Evolutionary conservation across 2,329 filamentous ascomycete species (phyloP).

Genomic region (Diaporthe sp.): DNA sequence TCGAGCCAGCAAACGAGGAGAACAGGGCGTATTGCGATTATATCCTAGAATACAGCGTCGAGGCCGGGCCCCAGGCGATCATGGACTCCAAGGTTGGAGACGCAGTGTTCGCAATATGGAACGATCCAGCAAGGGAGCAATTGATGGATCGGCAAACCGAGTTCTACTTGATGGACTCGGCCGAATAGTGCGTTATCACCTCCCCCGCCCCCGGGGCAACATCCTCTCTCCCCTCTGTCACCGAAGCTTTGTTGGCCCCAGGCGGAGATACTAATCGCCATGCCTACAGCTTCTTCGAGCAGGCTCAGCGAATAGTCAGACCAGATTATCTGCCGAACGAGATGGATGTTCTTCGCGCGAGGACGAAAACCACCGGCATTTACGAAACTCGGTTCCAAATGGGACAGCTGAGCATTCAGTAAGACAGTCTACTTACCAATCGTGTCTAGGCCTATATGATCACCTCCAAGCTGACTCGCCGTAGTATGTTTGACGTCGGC

Average conservation of each 20-base stretch:
- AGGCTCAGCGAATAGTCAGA: conserved; percentile 86
- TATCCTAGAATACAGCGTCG: conserved; percentile 88
- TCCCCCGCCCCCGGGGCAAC: too few relatives aligned
- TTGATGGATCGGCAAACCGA: conserved; percentile 96
- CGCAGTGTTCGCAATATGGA: conserved; percentile 90
- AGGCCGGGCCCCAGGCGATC: conserved; percentile 88
- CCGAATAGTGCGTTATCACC: conserved; percentile 83
- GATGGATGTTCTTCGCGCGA: conserved; percentile 92
- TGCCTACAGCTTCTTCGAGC: conserved; percentile 89
- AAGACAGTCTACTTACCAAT: conserved; percentile 56
- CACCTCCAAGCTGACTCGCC: conserved; percentile 45
- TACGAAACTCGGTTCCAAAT: conserved; percentile 99
- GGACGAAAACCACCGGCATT: conserved; percentile 99
- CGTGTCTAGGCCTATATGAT: background rate
- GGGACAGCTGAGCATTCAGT: conserved; percentile 99
- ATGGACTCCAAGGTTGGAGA: conserved; percentile 86
- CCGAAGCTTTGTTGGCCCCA: background rate
- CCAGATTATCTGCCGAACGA: conserved; percentile 92
- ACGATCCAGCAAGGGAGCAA: conserved; percentile 84
- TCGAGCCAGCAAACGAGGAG: conserved; percentile 80
- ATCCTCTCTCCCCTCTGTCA: background rate
- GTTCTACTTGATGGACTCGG: conserved; percentile 99
- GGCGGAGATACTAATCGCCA: background rate
- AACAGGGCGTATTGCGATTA: conserved; percentile 84
- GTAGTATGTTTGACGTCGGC: conserved; percentile 98